These are phyloP conservation scores for Penicillium macrosclerotiorum DNA, from an alignment of 495 filamentous ascomycete species.

Conservation along the genomic window DNA sequence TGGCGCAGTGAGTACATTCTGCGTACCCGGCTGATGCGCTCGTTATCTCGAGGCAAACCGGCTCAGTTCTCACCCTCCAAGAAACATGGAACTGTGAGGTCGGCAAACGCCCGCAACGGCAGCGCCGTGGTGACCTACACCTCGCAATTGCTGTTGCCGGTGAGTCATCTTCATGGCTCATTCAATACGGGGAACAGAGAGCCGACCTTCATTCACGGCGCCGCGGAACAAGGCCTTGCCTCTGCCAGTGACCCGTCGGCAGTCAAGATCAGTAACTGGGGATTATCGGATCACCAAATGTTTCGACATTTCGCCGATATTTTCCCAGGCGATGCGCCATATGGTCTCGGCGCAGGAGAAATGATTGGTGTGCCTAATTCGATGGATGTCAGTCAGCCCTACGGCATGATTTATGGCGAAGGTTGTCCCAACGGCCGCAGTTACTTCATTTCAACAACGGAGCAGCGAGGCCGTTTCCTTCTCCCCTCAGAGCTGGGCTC, in stretches of 20 bases:
- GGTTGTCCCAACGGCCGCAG: conserved; percentile 75
- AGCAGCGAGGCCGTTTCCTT: conserved; percentile 76
- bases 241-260: conserved; percentile 72
- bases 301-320: conserved; percentile 75
- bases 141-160: conserved; percentile 69
- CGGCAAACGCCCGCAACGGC: conserved; percentile 49
- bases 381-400: conserved; percentile 84
- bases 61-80: conserved; percentile 53
- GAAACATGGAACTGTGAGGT: conserved; percentile 46
- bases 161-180: conserved; percentile 72
- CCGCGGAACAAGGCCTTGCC: conserved; percentile 69
- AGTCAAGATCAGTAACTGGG: conserved; percentile 82
- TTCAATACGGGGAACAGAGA: conserved; percentile 68
- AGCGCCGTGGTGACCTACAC: conserved; percentile 73
- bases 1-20: conserved; percentile 94
- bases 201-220: conserved; percentile 77
- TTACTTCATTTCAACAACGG: conserved; percentile 72
- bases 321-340: conserved; percentile 69
- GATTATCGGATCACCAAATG: conserved; percentile 67
- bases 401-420: conserved; percentile 81
- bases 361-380: conserved; percentile 74
- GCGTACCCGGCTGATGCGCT: conserved; percentile 78
- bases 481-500: conserved; percentile 49
- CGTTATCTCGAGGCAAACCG: conserved; percentile 74
- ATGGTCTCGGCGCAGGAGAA: conserved; percentile 73